Percentiles rank a stretch among this genome's conserved stretches.
Evolutionary conservation across 176 grass and related monocot species (phyloP).

Genomic region (Aegilops umbellulata): DNA sequence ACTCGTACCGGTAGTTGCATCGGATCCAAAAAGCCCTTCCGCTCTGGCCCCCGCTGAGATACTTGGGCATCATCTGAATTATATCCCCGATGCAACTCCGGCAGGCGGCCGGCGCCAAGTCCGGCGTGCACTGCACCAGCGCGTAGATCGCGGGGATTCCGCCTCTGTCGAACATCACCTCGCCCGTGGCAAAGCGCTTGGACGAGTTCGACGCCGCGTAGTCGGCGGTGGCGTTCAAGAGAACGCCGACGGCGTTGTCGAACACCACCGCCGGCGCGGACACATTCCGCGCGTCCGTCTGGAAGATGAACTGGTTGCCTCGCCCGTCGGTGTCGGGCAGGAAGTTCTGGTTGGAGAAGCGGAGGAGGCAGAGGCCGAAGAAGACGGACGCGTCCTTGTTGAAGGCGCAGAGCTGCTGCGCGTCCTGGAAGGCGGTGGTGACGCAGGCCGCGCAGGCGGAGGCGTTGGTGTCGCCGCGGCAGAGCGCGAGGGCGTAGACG

Average conservation of each 20-base stretch:
- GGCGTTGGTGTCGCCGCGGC: slow-evolving; percentile 36
- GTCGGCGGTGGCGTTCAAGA: neutral
- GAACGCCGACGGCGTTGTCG: neutral
- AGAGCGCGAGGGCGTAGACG: slow-evolving; percentile 22
- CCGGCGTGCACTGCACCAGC: too few species aligned
- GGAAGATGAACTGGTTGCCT: neutral
- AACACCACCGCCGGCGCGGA: neutral
- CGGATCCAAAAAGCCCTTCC: too few species aligned
- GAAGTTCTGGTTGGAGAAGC: slow-evolving; percentile 57
- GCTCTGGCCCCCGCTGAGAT: too few species aligned
- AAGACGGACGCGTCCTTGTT: neutral
- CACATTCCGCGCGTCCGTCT: neutral
- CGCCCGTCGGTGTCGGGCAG: neutral
- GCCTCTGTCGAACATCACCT: too few species aligned
- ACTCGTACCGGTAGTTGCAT: too few species aligned
- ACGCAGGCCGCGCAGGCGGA: slow-evolving; percentile 8
- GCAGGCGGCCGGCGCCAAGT: too few species aligned
- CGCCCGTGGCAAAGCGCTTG: neutral
- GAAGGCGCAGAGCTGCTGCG: slow-evolving; percentile 12
- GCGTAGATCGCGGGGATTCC: too few species aligned
- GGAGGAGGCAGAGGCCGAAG: slow-evolving; percentile 8
- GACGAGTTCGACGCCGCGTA: neutral
- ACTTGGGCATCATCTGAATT: too few species aligned
- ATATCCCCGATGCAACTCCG: too few species aligned
- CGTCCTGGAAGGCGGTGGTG: slow-evolving; percentile 9